Evolutionary conservation across 1,139 yeast species (phyloP), one percentile per base, ranked within the genome.

Genomic region (Suhomyces taliae): DNA sequence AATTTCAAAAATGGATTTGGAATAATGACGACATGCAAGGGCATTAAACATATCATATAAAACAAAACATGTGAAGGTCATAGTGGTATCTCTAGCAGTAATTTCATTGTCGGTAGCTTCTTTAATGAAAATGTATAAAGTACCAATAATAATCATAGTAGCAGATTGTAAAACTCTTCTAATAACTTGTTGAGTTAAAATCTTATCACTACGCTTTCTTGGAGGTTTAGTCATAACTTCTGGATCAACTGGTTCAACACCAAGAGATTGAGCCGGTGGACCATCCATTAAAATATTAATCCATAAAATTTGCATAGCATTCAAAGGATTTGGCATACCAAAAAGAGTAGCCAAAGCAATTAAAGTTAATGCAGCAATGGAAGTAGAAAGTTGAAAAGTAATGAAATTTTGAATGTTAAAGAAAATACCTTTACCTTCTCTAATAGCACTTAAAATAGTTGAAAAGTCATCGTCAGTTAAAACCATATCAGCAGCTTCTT

Each of bases 251-350:
- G 97, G 96, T 69, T 93, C 99, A 32, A 93, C 98, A 46, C 99
- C 98, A 43, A 93, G 76, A 0, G 96, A 88, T 68, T 93, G 99
- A 0, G 99, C 99, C 4, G 99, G 99, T 8, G 99, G 99, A 0
- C 99, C 99, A 69, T 93, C 99, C 99, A 93, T 93, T 53, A 93
- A 78, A 49, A 93, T 93, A 64, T 93, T 91, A 64, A 93, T 93
- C 97, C 98, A 93, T 58, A 93, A 74, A 57, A 93, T 93, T 72
- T 93, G 98, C 98, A 93, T 93, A 26, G 99, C 97, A 64, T 93
- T 93, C 57, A 93, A 78, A n/a, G 99, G 99, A 58, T 90, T 91
- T 44, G 97, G 97, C 50, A 91, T 75, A 39, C 90, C 89, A 61
- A 90, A 83, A 47, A 90, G 72, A 1, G 98, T 91, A 3, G 97